These are phyloP conservation scores for Calocera viscosa DNA, from an alignment of 768 basidiomycete species.

Conservation along the genomic window DNA sequence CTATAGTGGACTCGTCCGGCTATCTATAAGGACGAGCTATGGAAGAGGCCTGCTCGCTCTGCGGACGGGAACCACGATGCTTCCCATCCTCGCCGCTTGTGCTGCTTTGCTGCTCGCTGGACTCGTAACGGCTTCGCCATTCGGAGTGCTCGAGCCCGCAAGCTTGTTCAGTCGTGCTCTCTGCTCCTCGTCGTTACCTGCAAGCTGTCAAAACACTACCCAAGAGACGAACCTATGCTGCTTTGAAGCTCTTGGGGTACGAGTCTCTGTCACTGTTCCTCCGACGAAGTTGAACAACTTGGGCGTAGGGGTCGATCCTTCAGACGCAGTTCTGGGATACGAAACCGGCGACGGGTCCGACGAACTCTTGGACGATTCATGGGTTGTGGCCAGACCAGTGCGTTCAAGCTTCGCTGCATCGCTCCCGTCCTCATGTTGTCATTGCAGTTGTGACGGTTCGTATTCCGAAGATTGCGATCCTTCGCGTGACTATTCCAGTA, in stretches of 20 bases:
- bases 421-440: not conserved
- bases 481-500: slow-evolving; percentile 19
- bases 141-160: too few species aligned
- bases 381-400: slow-evolving; percentile 52
- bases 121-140: too few species aligned
- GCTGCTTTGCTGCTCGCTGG: too few species aligned
- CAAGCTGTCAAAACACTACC: slow-evolving; percentile 45
- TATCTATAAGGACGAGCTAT: too few species aligned
- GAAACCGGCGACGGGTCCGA: slow-evolving; percentile 5
- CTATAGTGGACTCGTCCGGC: too few species aligned
- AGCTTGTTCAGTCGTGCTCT: not conserved
- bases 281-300: not conserved
- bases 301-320: not conserved
- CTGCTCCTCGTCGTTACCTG: slow-evolving; percentile 12
- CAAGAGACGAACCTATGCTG: slow-evolving; percentile 26
- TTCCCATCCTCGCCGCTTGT: too few species aligned
- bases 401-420: slow-evolving; percentile 15
- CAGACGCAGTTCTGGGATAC: slow-evolving; percentile 12
- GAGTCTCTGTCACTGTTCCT: not conserved
- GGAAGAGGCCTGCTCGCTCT: too few species aligned
- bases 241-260: not conserved
- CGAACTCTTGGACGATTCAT: slow-evolving; percentile 6
- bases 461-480: slow-evolving; percentile 24
- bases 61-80: too few species aligned
- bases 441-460: slow-evolving; percentile 19